A percentile compares a stretch with the other conserved stretches of the same genome.
Conservation (phyloP, 495 filamentous ascomycete species). For the Daldinia childiae region DNA sequence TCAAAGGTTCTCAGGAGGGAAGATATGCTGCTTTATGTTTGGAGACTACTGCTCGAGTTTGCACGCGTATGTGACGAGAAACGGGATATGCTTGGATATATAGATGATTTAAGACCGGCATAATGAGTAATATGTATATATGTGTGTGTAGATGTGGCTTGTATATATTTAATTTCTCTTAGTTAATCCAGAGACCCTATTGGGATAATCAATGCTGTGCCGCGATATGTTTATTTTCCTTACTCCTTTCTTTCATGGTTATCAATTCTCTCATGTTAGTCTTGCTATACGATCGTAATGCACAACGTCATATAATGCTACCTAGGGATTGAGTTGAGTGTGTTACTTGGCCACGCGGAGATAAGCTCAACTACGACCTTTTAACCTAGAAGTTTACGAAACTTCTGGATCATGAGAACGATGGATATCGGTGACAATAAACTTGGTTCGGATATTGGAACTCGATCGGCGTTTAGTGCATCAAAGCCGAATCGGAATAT, state of each 20-base stretch:
- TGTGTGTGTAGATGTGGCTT: background rate
- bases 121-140: constrained; percentile 26
- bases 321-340: background rate
- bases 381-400: background rate
- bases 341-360: background rate
- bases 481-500: constrained; percentile 23
- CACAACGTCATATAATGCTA: background rate
- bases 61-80: constrained; percentile 71
- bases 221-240: background rate
- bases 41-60: constrained; percentile 76
- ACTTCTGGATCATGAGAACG: background rate
- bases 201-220: background rate
- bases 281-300: background rate
- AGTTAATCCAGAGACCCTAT: background rate
- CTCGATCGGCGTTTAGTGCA: constrained; percentile 22
- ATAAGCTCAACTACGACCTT: background rate
- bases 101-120: constrained; percentile 48
- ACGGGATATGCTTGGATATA: constrained; percentile 68
- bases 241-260: background rate
- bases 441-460: constrained; percentile 23
- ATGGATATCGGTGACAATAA: background rate
- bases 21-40: constrained; percentile 78
- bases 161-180: background rate
- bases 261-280: too few species aligned
- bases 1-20: constrained; percentile 70